A percentile compares a stretch with the other conserved stretches of the same genome.
Conservation (phyloP, 192 early-diverging fungal genomes). For the Coemansia sp. region DNA sequence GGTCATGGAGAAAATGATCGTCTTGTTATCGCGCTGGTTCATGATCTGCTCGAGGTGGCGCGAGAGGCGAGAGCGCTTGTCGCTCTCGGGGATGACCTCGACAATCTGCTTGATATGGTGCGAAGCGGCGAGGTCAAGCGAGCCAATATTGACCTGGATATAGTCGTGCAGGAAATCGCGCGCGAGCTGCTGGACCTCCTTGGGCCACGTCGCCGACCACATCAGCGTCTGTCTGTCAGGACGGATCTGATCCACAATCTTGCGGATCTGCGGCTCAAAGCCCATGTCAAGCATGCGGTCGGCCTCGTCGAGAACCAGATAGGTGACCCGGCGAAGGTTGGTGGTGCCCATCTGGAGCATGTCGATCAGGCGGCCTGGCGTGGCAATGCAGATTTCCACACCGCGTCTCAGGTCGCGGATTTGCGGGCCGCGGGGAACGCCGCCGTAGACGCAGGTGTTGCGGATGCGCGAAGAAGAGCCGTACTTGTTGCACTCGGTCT, state of each 20-base stretch:
- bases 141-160: slow-evolving; percentile 97
- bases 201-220: slow-evolving; percentile 99
- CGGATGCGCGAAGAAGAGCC: slow-evolving; percentile 84
- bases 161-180: slow-evolving; percentile 87
- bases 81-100: slow-evolving; percentile 80
- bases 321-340: slow-evolving; percentile 91
- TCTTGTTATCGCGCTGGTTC: slow-evolving; percentile 83
- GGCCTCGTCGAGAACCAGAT: slow-evolving; percentile 98
- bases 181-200: slow-evolving; percentile 89
- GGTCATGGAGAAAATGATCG: slow-evolving; percentile 91
- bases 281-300: slow-evolving; percentile 99
- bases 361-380: slow-evolving; percentile 96
- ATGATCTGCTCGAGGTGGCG: slow-evolving; percentile 80
- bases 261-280: slow-evolving; percentile 97
- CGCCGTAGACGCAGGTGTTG: slow-evolving; percentile 94
- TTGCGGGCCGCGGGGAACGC: slow-evolving; percentile 87
- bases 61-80: slow-evolving; percentile 76
- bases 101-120: slow-evolving; percentile 90
- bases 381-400: slow-evolving; percentile 96
- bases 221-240: slow-evolving; percentile 98
- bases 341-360: slow-evolving; percentile 87
- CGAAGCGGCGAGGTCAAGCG: slow-evolving; percentile 85
- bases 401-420: slow-evolving; percentile 80
- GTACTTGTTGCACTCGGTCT: slow-evolving; percentile 92
- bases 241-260: slow-evolving; percentile 95